Evolutionary conservation across 2,329 filamentous ascomycete species (phyloP).

Genomic region (Xylariaceae sp.): DNA sequence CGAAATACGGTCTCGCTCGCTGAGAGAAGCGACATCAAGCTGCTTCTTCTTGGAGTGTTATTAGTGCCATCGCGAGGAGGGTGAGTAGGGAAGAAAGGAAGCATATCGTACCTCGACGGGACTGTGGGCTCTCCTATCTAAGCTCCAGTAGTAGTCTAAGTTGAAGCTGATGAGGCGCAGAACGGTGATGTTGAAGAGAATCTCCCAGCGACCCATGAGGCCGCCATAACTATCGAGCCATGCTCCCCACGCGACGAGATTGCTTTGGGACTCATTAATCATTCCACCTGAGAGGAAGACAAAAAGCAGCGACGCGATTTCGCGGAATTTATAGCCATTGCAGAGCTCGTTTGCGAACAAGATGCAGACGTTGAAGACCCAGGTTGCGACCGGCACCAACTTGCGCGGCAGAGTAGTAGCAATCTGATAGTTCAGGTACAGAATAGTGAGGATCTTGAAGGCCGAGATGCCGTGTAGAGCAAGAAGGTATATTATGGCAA

Average conservation of each 20-base stretch:
- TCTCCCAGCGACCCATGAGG: slow-evolving; percentile 85
- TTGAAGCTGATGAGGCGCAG: slow-evolving; percentile 94
- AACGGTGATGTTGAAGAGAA: slow-evolving; percentile 96
- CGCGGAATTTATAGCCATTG: slow-evolving; percentile 68
- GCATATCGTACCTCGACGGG: slow-evolving; percentile 73
- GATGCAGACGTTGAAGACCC: slow-evolving; percentile 81
- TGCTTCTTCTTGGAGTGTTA: slow-evolving; percentile 85
- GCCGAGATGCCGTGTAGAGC: slow-evolving; percentile 82
- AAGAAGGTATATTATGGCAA: slow-evolving; percentile 73
- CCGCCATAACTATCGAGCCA: slow-evolving; percentile 78
- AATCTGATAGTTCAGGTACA: slow-evolving; percentile 77
- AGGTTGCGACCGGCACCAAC: slow-evolving; percentile 72
- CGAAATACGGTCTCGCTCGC: slow-evolving; percentile 79
- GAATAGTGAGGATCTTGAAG: slow-evolving; percentile 74
- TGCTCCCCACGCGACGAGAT: slow-evolving; percentile 57
- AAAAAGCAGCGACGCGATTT: slow-evolving; percentile 53
- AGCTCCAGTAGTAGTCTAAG: slow-evolving; percentile 91
- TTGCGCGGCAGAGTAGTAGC: slow-evolving; percentile 66
- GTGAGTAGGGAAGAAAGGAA: not conserved
- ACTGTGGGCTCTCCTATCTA: slow-evolving; percentile 59
- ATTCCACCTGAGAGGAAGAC: slow-evolving; percentile 33
- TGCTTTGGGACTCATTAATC: slow-evolving; percentile 39
- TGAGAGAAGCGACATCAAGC: slow-evolving; percentile 79
- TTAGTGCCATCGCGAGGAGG: slow-evolving; percentile 46
- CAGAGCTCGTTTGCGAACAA: slow-evolving; percentile 88